These are phyloP conservation scores for Epichloe typhina DNA, from an alignment of 2,329 filamentous ascomycete genomes.

Conservation along the genomic window DNA sequence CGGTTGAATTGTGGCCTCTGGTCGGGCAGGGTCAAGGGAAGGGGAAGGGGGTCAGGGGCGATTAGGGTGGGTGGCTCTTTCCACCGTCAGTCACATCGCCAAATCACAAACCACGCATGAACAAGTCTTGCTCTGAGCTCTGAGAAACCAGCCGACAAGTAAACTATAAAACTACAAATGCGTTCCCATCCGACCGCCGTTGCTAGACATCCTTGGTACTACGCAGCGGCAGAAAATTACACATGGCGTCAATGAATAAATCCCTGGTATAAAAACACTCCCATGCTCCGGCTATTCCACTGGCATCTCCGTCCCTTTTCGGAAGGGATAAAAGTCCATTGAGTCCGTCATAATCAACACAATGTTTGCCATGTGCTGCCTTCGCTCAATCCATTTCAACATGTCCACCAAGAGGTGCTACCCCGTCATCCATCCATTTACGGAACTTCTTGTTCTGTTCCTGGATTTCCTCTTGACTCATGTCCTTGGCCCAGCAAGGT, in stretches of 20 bases:
- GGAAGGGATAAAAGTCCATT: background rate
- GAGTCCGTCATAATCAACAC: background rate
- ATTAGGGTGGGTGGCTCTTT: no score
- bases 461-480: constrained; percentile 65
- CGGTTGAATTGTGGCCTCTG: no score
- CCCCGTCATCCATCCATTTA: constrained; percentile 39
- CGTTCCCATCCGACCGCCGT: background rate
- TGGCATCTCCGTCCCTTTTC: background rate
- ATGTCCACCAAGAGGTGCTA: constrained; percentile 16
- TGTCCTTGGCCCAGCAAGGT: constrained; percentile 65
- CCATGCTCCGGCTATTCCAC: constrained; percentile 3
- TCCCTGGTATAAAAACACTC: constrained; percentile 4
- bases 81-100: no score
- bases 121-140: background rate
- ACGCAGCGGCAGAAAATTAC: background rate
- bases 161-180: background rate
- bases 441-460: constrained; percentile 56
- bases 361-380: no score
- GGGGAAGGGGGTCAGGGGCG: no score
- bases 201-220: background rate
- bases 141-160: background rate
- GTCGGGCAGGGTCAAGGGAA: no score
- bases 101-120: background rate
- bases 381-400: constrained; percentile 3
- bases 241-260: constrained; percentile 1